Percentiles rank a stretch among this genome's conserved stretches.
Conservation (phyloP, 495 filamentous ascomycete species). For the Neurospora discreta region DNA sequence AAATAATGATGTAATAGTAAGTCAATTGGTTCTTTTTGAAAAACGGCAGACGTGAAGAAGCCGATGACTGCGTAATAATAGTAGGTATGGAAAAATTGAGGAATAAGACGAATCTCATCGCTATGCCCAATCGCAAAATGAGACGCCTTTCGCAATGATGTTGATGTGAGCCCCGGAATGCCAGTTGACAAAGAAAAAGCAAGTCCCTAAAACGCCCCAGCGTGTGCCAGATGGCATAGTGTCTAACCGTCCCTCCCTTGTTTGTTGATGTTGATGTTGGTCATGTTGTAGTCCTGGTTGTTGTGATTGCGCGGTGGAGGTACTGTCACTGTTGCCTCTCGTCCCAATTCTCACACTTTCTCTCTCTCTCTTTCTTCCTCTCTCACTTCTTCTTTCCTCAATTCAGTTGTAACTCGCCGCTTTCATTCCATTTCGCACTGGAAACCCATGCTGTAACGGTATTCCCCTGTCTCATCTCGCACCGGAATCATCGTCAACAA, state of each 20-base stretch:
- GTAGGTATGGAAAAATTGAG: neutral
- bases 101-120: neutral
- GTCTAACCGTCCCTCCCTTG: neutral
- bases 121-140: neutral
- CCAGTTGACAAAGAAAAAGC: neutral
- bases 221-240: neutral
- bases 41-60: neutral
- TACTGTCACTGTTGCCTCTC: neutral
- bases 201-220: neutral
- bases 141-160: neutral
- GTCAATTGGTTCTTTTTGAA: neutral
- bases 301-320: neutral
- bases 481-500: slow-evolving; percentile 39
- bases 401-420: neutral
- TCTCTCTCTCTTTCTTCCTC: neutral
- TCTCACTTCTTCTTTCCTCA: neutral
- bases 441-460: slow-evolving; percentile 33
- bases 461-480: slow-evolving; percentile 13
- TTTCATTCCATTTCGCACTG: slow-evolving; percentile 17
- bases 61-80: neutral
- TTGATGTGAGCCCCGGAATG: neutral
- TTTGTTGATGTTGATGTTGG: neutral
- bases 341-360: neutral
- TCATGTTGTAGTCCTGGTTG: neutral
- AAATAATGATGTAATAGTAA: neutral